Base-by-base conservation (phyloP, 2,329 filamentous ascomycete species). In the Fusarium protoensiforme region DNA sequence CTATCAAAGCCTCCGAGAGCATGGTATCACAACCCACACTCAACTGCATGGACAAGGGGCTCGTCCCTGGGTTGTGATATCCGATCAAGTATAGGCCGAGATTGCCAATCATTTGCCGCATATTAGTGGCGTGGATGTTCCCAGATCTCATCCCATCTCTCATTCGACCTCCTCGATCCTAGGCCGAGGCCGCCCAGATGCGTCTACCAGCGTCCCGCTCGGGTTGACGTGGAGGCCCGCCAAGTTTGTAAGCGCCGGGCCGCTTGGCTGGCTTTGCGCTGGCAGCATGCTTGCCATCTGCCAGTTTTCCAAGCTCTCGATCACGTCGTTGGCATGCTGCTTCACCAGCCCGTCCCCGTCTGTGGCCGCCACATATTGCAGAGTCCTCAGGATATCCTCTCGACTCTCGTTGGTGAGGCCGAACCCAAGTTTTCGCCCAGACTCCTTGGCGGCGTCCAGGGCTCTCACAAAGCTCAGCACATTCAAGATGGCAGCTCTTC, bases 301-400 rank as follows among this genome's bases (percentile, higher is more conserved):
- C 88, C 90, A 92, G 66, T 87, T 89, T 73, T 91, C 87, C 68
- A 94, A 78, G 57, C 89, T 92, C 78, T 94, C 92, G 13, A 91
- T 80, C n/a, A 92, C 91, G 74, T 91, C 91, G 35, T 82, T 83
- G 3, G 92, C 92, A 80, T 94, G 92, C 74, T 91, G 87, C 70
- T 87, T 87, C 13, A 93, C 92, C 46, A 95, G 81, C 0, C 88
- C 91, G 78, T 95, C 93, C 27, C 85, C 87, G 80, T 95, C 93
- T 27, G 90, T 91, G 41, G 83, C 85, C 8, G 86, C 85, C n/a
- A 93, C 85, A 80, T 94, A 94, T 60, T 82, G 81, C 43, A 94
- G 79, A 11, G 92, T 88, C 56, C 88, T 85, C 74, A 87, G 81
- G n/a, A 94, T 87, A 63, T 94, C 90, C 31, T 87, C 85, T 59